Conservation (phyloP, 306 rosid genomes). For the Ziziphus jujuba region DNA sequence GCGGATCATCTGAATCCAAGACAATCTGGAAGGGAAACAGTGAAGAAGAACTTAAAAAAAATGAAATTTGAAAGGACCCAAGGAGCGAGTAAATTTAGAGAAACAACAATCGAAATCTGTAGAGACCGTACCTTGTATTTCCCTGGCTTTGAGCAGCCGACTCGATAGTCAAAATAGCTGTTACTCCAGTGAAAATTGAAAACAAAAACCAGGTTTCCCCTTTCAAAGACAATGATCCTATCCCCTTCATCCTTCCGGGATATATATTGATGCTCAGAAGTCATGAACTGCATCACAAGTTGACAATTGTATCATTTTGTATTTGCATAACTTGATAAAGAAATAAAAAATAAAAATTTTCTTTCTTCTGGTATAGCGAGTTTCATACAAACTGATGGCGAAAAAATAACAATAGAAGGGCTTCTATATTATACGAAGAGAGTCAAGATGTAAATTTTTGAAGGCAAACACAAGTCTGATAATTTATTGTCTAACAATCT, state of each 20-base stretch:
- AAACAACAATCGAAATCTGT: background rate
- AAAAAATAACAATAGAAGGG: background rate
- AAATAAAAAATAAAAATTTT: slow-evolving; percentile 10
- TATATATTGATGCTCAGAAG: slow-evolving; percentile 78
- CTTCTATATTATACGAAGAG: background rate
- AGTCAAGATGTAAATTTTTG: background rate
- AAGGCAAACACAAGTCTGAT: background rate
- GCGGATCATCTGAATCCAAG: slow-evolving; percentile 77
- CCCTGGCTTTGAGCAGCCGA: slow-evolving; percentile 87
- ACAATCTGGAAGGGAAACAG: slow-evolving; percentile 52
- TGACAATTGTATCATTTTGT: slow-evolving; percentile 24
- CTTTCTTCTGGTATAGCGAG: background rate
- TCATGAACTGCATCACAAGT: slow-evolving; percentile 81
- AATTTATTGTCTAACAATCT: background rate
- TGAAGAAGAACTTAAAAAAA: background rate
- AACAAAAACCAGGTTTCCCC: slow-evolving; percentile 80
- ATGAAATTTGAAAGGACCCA: background rate
- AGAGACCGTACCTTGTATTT: slow-evolving; percentile 70
- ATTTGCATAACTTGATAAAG: background rate
- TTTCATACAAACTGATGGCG: slow-evolving; percentile 1
- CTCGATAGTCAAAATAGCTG: slow-evolving; percentile 78
- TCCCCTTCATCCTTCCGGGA: slow-evolving; percentile 82
- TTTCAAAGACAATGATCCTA: slow-evolving; percentile 71
- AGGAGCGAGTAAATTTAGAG: background rate
- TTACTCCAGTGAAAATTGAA: slow-evolving; percentile 93